phyloP scores from a whole-genome alignment of 305 asterid genomes.

The Coffea humblotiana region DNA sequence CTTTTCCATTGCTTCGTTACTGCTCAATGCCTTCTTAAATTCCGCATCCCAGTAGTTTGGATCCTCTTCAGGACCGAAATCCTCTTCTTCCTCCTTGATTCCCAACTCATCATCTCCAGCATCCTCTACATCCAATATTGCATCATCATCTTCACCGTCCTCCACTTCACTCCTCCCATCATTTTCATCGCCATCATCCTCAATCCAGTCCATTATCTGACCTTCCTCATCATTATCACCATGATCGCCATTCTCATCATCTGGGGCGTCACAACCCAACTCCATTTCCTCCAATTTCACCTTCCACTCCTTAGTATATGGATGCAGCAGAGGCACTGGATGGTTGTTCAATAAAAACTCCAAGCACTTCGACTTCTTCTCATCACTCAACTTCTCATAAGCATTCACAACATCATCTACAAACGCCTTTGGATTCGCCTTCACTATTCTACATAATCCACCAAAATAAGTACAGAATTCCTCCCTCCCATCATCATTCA shows the following conservation, averaged over 20 bases:
- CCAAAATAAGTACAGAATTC: conserved; percentile 85
- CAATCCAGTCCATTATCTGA: conserved; percentile 81
- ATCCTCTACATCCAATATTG: conserved; percentile 39
- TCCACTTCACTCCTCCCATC: conserved; percentile 20
- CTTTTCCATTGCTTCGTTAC: conserved; percentile 84
- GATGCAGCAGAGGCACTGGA: conserved; percentile 78
- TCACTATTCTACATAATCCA: conserved; percentile 77
- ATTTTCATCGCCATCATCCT: conserved; percentile 57
- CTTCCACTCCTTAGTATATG: conserved; percentile 91
- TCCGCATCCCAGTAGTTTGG: conserved; percentile 73
- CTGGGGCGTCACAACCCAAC: conserved; percentile 95
- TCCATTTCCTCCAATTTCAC: conserved; percentile 87
- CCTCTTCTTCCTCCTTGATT: conserved; percentile 41
- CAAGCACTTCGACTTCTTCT: conserved; percentile 70
- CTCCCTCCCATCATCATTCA: conserved; percentile 61
- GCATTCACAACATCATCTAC: conserved; percentile 91
- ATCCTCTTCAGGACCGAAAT: conserved; percentile 52
- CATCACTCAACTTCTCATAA: conserved; percentile 71
- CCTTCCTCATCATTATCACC: conserved; percentile 29
- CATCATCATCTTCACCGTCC: conserved; percentile 32
- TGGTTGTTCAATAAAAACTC: conserved; percentile 70
- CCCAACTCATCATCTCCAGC: conserved; percentile 55
- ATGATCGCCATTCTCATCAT: conserved; percentile 36
- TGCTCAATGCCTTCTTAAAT: conserved; percentile 71
- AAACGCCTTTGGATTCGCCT: conserved; percentile 76